Percentiles rank a stretch among this genome's conserved stretches.
These are phyloP conservation scores for Austroboletus novae-zelandiae DNA, from an alignment of 1,284 basidiomycete genomes.

Conservation along the genomic window DNA sequence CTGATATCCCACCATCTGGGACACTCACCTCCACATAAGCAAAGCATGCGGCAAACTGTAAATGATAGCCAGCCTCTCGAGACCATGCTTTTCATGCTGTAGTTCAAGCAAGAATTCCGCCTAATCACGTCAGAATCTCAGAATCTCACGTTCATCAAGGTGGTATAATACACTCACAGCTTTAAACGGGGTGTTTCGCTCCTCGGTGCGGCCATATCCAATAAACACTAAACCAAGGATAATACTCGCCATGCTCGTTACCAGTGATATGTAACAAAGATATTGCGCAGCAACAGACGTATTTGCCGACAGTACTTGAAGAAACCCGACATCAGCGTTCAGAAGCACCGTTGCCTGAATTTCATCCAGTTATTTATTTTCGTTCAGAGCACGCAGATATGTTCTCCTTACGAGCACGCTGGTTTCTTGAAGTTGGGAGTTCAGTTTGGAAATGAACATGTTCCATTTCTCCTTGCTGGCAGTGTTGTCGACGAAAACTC, in stretches of 20 bases:
- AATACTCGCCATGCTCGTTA: constrained; percentile 39
- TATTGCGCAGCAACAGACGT: constrained; percentile 27
- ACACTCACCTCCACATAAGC: constrained; percentile 40
- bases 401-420: constrained; percentile 31
- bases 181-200: constrained; percentile 24
- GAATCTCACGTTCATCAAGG: not conserved
- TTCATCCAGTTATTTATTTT: not conserved
- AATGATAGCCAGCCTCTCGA: constrained; percentile 38
- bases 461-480: constrained; percentile 32
- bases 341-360: constrained; percentile 40
- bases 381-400: not conserved
- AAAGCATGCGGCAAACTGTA: constrained; percentile 39
- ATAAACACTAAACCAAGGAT: constrained; percentile 42
- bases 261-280: constrained; percentile 40
- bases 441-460: constrained; percentile 31
- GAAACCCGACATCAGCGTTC: constrained; percentile 41
- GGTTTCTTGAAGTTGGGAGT: constrained; percentile 34
- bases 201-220: constrained; percentile 34
- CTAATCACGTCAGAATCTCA: constrained; percentile 16
- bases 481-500: constrained; percentile 39
- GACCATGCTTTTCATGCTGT: constrained; percentile 27
- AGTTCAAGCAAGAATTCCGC: constrained; percentile 28
- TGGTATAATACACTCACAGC: constrained; percentile 25
- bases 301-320: constrained; percentile 34
- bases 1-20: too few species aligned